phyloP scores from a whole-genome alignment of 2,329 filamentous ascomycete species.

The Pseudocercospora macadamiae region DNA sequence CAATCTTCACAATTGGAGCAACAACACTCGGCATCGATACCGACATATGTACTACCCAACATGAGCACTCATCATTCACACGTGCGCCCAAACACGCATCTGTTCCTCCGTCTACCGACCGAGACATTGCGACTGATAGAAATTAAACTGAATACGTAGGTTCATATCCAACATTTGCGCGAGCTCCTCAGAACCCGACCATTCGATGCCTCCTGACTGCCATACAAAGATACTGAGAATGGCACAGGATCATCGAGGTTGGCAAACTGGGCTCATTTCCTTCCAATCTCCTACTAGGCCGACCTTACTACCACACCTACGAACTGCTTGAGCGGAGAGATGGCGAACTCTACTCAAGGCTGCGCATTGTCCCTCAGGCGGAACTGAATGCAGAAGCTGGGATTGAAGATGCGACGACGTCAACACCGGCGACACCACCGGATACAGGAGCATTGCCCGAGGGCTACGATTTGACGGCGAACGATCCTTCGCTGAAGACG shows the following conservation, averaged over 20 bases:
- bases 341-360: conserved; percentile 65
- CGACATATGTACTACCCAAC: background rate
- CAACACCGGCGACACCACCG: conserved; percentile 35
- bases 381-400: conserved; percentile 77
- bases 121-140: conserved; percentile 61
- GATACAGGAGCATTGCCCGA: conserved; percentile 30
- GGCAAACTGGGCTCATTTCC: conserved; percentile 93
- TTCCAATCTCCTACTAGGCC: conserved; percentile 84
- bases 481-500: conserved; percentile 59
- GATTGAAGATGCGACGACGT: conserved; percentile 60
- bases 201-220: conserved; percentile 36
- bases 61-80: conserved; percentile 46
- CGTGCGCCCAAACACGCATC: conserved; percentile 55
- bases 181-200: conserved; percentile 24
- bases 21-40: too few relatives aligned
- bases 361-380: conserved; percentile 77
- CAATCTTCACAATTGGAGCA: too few relatives aligned
- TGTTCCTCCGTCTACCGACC: conserved; percentile 61
- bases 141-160: conserved; percentile 67
- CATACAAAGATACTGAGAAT: conserved; percentile 37
- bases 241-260: conserved; percentile 74
- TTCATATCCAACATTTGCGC: too few relatives aligned
- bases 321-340: conserved; percentile 76
- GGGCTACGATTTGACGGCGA: conserved; percentile 51
- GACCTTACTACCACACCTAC: conserved; percentile 89